Percentiles rank a stretch among this genome's conserved stretches.
These are phyloP conservation scores for Ilyonectria robusta DNA, from an alignment of 2,329 filamentous ascomycete species.

Conservation along the genomic window DNA sequence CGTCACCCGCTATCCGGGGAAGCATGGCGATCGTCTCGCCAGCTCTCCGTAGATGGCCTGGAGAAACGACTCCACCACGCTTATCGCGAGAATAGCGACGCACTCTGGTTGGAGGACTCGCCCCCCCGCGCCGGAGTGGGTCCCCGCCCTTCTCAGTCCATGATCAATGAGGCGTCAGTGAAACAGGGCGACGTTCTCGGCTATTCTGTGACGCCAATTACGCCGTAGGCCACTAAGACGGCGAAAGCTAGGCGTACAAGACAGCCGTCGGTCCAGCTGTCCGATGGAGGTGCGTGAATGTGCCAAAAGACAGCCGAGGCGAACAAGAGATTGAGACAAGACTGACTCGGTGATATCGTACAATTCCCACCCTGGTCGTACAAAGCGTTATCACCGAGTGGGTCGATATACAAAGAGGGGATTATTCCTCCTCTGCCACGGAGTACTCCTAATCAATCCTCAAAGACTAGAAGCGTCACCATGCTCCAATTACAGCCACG, in stretches of 20 bases:
- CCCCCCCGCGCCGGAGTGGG: background rate
- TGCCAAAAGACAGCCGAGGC: background rate
- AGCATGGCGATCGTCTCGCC: constrained; percentile 1
- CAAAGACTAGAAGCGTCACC: background rate
- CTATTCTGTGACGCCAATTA: background rate
- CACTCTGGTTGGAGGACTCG: background rate
- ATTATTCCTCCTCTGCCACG: background rate
- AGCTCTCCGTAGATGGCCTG: background rate
- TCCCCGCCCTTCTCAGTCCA: background rate
- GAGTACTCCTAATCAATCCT: background rate
- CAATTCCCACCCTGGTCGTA: background rate
- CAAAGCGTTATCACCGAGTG: background rate
- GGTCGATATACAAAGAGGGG: background rate
- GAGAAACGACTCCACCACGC: background rate
- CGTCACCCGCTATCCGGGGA: background rate
- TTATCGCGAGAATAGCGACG: background rate
- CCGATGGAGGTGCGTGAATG: background rate
- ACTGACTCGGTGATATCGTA: background rate
- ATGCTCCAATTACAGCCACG: background rate
- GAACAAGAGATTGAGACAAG: background rate
- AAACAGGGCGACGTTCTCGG: background rate
- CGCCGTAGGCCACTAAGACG: background rate
- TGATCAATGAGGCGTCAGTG: background rate
- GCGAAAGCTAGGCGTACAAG: background rate
- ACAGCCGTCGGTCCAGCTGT: background rate